Evolutionary conservation across 1,284 basidiomycete species (phyloP).

Genomic region (Anthracocystis setariae): DNA sequence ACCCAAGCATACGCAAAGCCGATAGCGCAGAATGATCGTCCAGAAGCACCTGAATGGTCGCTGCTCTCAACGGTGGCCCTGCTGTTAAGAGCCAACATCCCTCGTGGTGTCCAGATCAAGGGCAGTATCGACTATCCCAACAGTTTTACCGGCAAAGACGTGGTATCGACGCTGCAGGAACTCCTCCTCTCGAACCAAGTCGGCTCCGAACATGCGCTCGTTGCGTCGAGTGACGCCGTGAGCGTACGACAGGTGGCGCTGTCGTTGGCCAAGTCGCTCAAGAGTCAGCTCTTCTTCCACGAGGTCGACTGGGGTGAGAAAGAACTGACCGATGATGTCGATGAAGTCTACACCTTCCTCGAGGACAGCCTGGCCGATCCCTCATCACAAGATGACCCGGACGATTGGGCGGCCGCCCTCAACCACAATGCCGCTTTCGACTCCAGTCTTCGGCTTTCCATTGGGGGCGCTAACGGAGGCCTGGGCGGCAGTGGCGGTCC

Average conservation of each 20-base stretch:
- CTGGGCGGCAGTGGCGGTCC: slow-evolving; percentile 1
- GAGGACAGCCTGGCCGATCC: slow-evolving; percentile 73
- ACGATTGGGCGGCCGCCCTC: slow-evolving; percentile 40
- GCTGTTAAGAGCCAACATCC: slow-evolving; percentile 84
- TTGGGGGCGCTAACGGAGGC: slow-evolving; percentile 12
- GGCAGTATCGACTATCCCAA: slow-evolving; percentile 63
- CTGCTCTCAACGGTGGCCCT: slow-evolving; percentile 88
- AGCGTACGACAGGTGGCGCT: slow-evolving; percentile 77
- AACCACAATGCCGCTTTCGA: slow-evolving; percentile 29
- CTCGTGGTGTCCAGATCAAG: slow-evolving; percentile 80
- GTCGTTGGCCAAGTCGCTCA: slow-evolving; percentile 85
- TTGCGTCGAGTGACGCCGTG: slow-evolving; percentile 11
- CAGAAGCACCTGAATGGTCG: slow-evolving; percentile 74
- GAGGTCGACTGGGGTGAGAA: slow-evolving; percentile 95
- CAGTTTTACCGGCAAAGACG: slow-evolving; percentile 65
- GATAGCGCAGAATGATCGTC: background rate
- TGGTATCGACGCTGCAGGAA: slow-evolving; percentile 56
- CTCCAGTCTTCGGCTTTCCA: slow-evolving; percentile 24
- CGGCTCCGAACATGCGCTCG: slow-evolving; percentile 69
- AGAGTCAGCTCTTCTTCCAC: slow-evolving; percentile 92
- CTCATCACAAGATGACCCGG: slow-evolving; percentile 18
- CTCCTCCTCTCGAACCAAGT: slow-evolving; percentile 33
- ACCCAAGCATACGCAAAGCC: background rate
- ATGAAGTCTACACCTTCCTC: slow-evolving; percentile 95
- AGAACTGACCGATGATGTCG: slow-evolving; percentile 85